Percentiles rank a stretch among this genome's conserved stretches.
Evolutionary conservation across 2,329 filamentous ascomycete species (phyloP).

Genomic region (Tolypocladium pustulatum): DNA sequence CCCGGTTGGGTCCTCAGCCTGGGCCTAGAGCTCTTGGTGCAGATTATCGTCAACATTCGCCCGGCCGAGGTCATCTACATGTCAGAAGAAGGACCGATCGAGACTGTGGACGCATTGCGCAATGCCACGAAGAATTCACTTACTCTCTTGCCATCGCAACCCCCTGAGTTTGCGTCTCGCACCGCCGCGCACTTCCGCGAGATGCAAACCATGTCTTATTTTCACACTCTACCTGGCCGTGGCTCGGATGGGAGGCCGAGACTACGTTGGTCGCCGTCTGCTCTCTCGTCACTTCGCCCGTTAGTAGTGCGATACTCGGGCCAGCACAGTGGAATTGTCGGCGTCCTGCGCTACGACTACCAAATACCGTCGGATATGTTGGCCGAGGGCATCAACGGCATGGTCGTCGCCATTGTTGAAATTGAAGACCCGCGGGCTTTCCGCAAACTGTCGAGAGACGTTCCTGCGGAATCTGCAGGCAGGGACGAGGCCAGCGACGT

Average conservation of each 20-base stretch:
- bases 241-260: neutral
- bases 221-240: constrained; percentile 38
- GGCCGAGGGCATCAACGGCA: constrained; percentile 57
- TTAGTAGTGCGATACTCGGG: constrained; percentile 52
- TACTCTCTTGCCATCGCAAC: constrained; percentile 47
- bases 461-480: neutral
- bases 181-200: constrained; percentile 56
- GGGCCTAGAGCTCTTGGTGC: constrained; percentile 52
- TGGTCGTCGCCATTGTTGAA: constrained; percentile 56
- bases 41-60: constrained; percentile 41
- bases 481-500: neutral
- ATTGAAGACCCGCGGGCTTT: constrained; percentile 46
- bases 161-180: constrained; percentile 42
- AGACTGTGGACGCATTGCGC: constrained; percentile 44
- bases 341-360: constrained; percentile 58
- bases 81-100: constrained; percentile 49
- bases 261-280: constrained; percentile 38
- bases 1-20: constrained; percentile 65
- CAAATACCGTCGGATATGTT: constrained; percentile 48
- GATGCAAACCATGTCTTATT: constrained; percentile 76
- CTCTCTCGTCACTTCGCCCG: constrained; percentile 47
- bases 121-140: constrained; percentile 33
- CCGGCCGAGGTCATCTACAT: constrained; percentile 59
- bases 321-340: constrained; percentile 42
- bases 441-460: constrained; percentile 14